Evolutionary conservation across 164 flowering plant species (phyloP).

Genomic region (Sextonia rubra): DNA sequence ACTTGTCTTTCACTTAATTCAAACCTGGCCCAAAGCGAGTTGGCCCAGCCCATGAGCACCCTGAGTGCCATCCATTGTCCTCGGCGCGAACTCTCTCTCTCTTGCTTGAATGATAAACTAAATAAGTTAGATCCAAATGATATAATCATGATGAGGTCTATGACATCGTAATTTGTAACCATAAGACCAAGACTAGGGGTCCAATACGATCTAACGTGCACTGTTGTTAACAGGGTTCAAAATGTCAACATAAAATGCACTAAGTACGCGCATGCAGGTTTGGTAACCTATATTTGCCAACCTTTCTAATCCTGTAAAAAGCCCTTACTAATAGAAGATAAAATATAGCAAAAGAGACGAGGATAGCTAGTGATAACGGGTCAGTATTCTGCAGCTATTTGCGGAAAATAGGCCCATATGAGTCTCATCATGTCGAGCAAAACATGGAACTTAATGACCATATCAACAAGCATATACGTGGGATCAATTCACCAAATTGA

Average conservation of each 20-base stretch:
- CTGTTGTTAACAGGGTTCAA: not conserved
- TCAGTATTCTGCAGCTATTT: slow-evolving; percentile 8
- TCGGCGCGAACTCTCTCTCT: too few species aligned
- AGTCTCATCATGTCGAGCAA: slow-evolving; percentile 19
- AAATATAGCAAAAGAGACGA: not conserved
- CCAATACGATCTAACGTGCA: too few species aligned
- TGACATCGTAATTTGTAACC: too few species aligned
- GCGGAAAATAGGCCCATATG: slow-evolving; percentile 7
- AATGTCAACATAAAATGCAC: too few species aligned
- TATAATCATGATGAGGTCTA: too few species aligned
- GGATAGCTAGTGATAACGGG: not conserved
- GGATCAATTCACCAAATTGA: slow-evolving; percentile 1
- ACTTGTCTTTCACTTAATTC: too few species aligned
- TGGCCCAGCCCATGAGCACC: too few species aligned
- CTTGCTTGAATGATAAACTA: too few species aligned
- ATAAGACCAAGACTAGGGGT: too few species aligned
- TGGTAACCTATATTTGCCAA: not conserved
- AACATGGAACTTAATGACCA: slow-evolving; percentile 17
- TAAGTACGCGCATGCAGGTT: not conserved
- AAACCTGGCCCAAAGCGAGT: too few species aligned
- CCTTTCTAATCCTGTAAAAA: not conserved
- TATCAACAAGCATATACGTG: slow-evolving; percentile 14
- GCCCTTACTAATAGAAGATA: not conserved
- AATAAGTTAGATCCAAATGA: too few species aligned
- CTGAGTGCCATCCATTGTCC: too few species aligned